Conservation (phyloP, 2,329 filamentous ascomycete species). For the Hypoxylon sp. region DNA sequence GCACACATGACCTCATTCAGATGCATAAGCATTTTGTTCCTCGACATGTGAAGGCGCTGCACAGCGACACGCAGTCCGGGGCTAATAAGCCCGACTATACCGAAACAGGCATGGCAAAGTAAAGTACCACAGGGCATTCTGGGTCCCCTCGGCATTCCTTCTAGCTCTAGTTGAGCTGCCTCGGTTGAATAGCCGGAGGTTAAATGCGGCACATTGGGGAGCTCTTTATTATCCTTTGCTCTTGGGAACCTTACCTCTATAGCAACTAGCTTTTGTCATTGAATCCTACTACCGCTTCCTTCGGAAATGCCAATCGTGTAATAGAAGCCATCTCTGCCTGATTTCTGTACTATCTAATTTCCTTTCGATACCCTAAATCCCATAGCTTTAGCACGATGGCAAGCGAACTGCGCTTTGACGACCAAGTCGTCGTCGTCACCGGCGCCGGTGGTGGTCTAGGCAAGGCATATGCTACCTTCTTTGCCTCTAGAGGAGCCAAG, state of each 20-base stretch:
- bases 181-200: conserved; percentile 52
- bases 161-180: conserved; percentile 49
- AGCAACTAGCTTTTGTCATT: conserved; percentile 24
- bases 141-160: conserved; percentile 53
- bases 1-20: conserved; percentile 50
- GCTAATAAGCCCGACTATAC: conserved; percentile 25
- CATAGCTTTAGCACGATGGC: conserved; percentile 50
- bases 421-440: conserved; percentile 90
- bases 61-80: conserved; percentile 14
- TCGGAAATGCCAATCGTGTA: conserved; percentile 35
- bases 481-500: conserved; percentile 90
- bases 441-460: conserved; percentile 87
- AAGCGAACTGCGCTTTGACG: conserved; percentile 78
- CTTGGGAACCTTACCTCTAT: conserved; percentile 9
- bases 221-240: conserved; percentile 37
- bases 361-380: conserved; percentile 26
- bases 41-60: conserved; percentile 50
- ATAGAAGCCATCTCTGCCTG: conserved; percentile 16
- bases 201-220: conserved; percentile 48
- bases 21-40: conserved; percentile 18
- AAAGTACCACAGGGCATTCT: conserved; percentile 23
- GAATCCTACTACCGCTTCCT: conserved; percentile 9
- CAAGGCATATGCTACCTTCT: conserved; percentile 89
- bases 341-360: conserved; percentile 7
- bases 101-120: conserved; percentile 26